Base-by-base conservation (phyloP, 306 rosid species). In the Rubus idaeus region DNA sequence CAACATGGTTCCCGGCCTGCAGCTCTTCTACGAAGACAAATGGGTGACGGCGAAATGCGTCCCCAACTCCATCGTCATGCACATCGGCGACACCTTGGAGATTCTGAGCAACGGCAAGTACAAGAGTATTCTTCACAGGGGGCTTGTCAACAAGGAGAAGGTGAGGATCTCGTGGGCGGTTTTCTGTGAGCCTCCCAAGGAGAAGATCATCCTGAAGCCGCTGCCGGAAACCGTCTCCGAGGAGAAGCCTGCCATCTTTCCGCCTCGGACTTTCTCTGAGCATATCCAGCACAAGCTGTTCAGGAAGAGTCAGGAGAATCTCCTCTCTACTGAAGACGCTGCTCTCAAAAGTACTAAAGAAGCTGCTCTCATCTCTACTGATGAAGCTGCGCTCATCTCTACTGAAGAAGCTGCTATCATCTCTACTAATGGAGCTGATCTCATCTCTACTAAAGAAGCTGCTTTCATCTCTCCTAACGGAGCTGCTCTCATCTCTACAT, bases 91-190 rank as follows among this genome's bases (percentile, higher is more conserved):
- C 75, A 93, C 98, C 50, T 4, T 89, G 20, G 98, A 93, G 85
- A 93, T 93, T 57, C 76, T 93, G 13, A 90, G 96, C 86, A 93
- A 93, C 14, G 91, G 93, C 0, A 90, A 81, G 79, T 93, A 81
- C 85, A 93, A 93, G 85, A 93, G 96, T 17, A 93, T 93, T 68
- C 90, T 91, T 71, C 98, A 93, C 46, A 85, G 98, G 71, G 96
- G 93, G 0, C 79, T 93, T 71, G 96, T 93, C 45, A 93, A 93
- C 89, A 89, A 91, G 80, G 93, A 93, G 47, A 93, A 89, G 71
- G 98, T 93, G 47, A 84, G 98, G 84, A 88, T 93, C 45, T 93
- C 98, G 0, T 90, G 98, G 98, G 96, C 98, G 0, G 96, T 89
- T 9, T 93, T 93, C 84, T 89, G 96, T 51, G 98, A 93, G 74